phyloP scores from a whole-genome alignment of 768 basidiomycete species.

The Tulasnella sp. region DNA sequence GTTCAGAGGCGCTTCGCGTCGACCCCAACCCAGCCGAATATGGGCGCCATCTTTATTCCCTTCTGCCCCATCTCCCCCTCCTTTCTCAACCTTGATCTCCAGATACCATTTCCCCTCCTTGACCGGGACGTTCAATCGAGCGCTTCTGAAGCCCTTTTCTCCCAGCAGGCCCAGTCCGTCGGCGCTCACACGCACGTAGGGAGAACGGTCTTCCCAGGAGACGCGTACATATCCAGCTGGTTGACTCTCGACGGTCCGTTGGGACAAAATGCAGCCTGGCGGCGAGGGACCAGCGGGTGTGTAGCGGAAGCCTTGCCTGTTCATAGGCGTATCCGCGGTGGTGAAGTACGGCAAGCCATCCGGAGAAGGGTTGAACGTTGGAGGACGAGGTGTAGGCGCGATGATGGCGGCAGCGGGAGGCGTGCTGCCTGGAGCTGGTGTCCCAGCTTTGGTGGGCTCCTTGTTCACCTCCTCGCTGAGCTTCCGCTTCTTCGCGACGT shows the following conservation, averaged over 20 bases:
- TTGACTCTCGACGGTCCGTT: slow-evolving; percentile 78
- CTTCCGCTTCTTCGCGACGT: slow-evolving; percentile 23
- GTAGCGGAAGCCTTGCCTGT: slow-evolving; percentile 43
- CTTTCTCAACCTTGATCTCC: slow-evolving; percentile 80
- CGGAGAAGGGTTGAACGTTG: slow-evolving; percentile 34
- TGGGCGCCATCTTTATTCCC: slow-evolving; percentile 62
- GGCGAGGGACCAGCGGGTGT: slow-evolving; percentile 37
- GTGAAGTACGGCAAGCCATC: slow-evolving; percentile 39
- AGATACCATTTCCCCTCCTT: slow-evolving; percentile 92
- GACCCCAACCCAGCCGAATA: slow-evolving; percentile 88
- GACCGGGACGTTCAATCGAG: slow-evolving; percentile 85
- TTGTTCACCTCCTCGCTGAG: slow-evolving; percentile 30
- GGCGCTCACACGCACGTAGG: slow-evolving; percentile 74
- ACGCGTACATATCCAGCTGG: slow-evolving; percentile 67
- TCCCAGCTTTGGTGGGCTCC: background rate
- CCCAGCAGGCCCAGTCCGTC: slow-evolving; percentile 78
- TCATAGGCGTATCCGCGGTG: slow-evolving; percentile 42
- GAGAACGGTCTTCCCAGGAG: slow-evolving; percentile 90
- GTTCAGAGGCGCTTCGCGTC: slow-evolving; percentile 91
- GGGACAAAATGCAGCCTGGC: slow-evolving; percentile 54
- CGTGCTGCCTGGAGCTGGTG: slow-evolving; percentile 24
- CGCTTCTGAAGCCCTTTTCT: slow-evolving; percentile 88
- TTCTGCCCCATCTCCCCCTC: slow-evolving; percentile 62
- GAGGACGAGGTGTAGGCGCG: slow-evolving; percentile 29
- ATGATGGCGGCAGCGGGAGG: slow-evolving; percentile 3